Evolutionary conservation across 2,329 filamentous ascomycete genomes (phyloP), one percentile per base, ranked within the genome.

Genomic region (Exserohilum turcica): DNA sequence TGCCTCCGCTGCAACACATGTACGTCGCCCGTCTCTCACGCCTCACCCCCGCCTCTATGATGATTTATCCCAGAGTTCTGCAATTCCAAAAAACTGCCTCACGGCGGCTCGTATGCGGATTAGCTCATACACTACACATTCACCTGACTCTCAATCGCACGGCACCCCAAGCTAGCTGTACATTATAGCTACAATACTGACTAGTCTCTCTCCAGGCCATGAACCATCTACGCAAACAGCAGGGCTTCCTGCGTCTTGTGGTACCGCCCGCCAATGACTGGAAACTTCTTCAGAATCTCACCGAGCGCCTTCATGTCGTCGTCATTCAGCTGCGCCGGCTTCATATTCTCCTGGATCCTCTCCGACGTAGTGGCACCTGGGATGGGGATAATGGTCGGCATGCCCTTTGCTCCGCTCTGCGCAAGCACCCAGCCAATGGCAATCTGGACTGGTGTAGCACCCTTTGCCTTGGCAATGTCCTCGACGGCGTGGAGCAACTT

Each of bases 361-460:
- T 75, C 78, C 8, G 74, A 76, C 4, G 79, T 84, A 0, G 83
- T 84, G 7, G 86, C 82, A 2, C 87, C 87, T 0, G 87, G 87
- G 55, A 90, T 88, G 5, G 86, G 86, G 44, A 90, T 82, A 56
- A 89, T 82, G 27, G 66, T 71, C 18, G 82, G 82, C 79, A 83
- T 79, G 33, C 81, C 84, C 5, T 81, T 77, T 31, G 76, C 77
- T 45, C 73, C 75, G 36, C 78, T 81, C 35, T 85, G 74, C 1
- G 78, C 73, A 38, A 79, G 63, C 2, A 85, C 73, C 87, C 88
- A 92, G 44, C 79, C 81, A 48, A 91, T 77, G 12, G 87, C 87
- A 24, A 91, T 76, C 74, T 91, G 88, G 1, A 81, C 80, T 3
- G 83, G 68, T 0, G 84, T 88, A 65, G 79, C 82, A 0, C 71